Base-by-base conservation (phyloP, 192 early-diverging fungal genomes). In the Radiomyces spectabilis region DNA sequence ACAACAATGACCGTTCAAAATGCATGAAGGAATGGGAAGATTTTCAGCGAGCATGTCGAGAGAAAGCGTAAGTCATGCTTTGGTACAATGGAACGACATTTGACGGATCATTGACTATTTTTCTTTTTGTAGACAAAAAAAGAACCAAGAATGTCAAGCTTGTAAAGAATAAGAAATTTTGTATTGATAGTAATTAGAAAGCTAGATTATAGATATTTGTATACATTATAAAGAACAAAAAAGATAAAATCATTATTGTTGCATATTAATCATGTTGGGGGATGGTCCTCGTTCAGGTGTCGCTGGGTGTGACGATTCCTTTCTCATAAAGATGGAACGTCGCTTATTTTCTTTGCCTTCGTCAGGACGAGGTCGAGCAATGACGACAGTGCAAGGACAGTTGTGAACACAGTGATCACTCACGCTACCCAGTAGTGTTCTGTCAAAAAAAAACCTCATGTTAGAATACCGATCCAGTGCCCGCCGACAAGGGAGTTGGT, bases 11-110 rank as follows among this genome's bases (percentile, higher is more conserved):
- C 43, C 69, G 73, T 22, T 68, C 65, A 29, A 80, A 81, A 61
- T 86, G 84, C 35, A 15, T 63, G 22, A 72, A 79, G 41, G 84
- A 86, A 66, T 79, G 80, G 80, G 63, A 73, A 30, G 84, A 73
- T 34, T 86, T 86, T 53, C 71, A 75, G 42, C 51, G 55, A 2
- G 71, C 74, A 12, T 86, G 84, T 51, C 63, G 69, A 31, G 58
- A 58, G 34, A 76, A 71, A 59, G 74, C 57, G 74, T 65, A 65
- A 53, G 62, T 48, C 5, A 7, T 13, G 9, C 31, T 4, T 26
- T 31, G 26, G 8, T 35, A 8, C 5, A 8, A 35, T 35, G 13
- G 13, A 35, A 8, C 5, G 13, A 35, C 5, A 35, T 5, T 5
- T 8, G 13, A 35, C 5, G 13, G 13, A 35, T 5, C 6, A 35